Evolutionary conservation across 2,329 filamentous ascomycete genomes (phyloP), one percentile per base, ranked within the genome.

Genomic region (Colletotrichum abscissum): DNA sequence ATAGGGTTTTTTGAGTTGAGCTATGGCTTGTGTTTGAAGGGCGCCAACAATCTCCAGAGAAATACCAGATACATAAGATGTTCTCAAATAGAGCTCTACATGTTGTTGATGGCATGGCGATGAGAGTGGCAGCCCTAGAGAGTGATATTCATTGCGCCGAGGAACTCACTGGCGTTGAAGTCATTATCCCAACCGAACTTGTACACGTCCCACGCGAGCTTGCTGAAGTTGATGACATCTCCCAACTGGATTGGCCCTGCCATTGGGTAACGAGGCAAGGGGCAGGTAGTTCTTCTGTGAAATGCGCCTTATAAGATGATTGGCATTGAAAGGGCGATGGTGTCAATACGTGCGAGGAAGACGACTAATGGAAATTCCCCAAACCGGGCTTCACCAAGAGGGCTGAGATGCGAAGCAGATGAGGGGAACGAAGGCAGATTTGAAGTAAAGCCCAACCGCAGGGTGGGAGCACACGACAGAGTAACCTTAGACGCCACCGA

Each of bases 171-270:
- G 74, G 80, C 80, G 75, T 79, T 81, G 63, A 75, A 74, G 66
- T 82, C 80, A 11, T 81, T 78, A 19, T 75, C 75, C 80, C 80
- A 82, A 46, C 80, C 80, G 35, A 76, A 78, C 14, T 69, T 76
- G 63, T 81, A 82, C 12, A 82, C 70, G 19, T 82, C 77, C 80
- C 81, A 82, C 55, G 80, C 80, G 60, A 82, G 62, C 60, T 75
- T 76, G 68, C 77, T 79, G 60, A 82, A 77, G 69, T 75, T 81
- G 74, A 82, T 74, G 46, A 81, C 55, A 67, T 82, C 80, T 69
- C 80, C 80, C 60, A 78, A 63, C 67, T 81, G 78, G 35, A 80
- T 62, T 26, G 67, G 49, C 19, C 67, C 72, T 26, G 72, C 68
- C 72, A 74, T 75, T 63, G 65, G 30, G 60, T 42, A 54, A 22